These are phyloP conservation scores for Sodiomyces alkalinus DNA, from an alignment of 2,329 filamentous ascomycete species.

Conservation along the genomic window DNA sequence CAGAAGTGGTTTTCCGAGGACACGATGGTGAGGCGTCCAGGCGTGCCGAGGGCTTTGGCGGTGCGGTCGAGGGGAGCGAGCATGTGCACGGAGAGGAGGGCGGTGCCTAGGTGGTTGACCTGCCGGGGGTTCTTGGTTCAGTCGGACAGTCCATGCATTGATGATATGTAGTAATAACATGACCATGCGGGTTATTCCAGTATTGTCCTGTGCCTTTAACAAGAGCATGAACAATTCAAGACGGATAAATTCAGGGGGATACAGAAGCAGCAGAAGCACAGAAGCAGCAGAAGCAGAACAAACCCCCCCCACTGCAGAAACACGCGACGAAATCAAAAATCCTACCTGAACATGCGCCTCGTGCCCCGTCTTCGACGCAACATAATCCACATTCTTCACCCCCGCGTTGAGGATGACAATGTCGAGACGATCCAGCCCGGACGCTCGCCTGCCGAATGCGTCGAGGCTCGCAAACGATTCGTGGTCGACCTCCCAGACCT, in stretches of 20 bases:
- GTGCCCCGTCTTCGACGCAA: neutral
- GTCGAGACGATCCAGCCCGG: conserved; percentile 6
- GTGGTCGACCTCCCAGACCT: neutral
- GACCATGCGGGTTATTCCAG: too few relatives aligned
- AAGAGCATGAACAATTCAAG: too few relatives aligned
- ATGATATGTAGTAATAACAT: too few relatives aligned
- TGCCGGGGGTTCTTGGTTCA: too few relatives aligned
- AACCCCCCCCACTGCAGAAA: too few relatives aligned
- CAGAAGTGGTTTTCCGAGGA: neutral
- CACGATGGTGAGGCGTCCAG: neutral
- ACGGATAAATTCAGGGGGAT: too few relatives aligned
- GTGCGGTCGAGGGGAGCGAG: neutral
- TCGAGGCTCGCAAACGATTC: neutral
- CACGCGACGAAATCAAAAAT: too few relatives aligned
- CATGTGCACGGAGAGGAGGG: too few relatives aligned
- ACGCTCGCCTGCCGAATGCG: neutral
- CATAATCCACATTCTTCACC: conserved; percentile 2
- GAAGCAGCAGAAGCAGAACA: neutral
- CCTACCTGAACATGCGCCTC: neutral
- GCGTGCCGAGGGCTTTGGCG: neutral
- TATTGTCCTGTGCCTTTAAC: too few relatives aligned
- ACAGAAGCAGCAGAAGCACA: neutral
- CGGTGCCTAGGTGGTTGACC: too few relatives aligned
- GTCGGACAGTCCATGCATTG: too few relatives aligned
- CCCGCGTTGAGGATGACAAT: conserved; percentile 20